Conservation (phyloP, 805 yeast species). For the Wickerhamomyces pijperi region DNA sequence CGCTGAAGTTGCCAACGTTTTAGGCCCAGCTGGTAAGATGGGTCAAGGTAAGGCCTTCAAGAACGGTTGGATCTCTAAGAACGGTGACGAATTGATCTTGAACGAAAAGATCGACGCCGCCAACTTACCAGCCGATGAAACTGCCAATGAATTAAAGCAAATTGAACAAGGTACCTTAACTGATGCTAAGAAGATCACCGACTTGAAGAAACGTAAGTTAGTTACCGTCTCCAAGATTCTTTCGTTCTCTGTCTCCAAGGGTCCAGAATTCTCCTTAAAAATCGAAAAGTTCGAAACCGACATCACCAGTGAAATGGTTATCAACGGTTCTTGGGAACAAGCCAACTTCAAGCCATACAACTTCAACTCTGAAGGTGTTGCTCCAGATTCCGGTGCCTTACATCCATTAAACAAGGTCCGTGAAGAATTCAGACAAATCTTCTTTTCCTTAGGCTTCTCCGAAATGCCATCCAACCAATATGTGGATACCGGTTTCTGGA, state of each 20-base stretch:
- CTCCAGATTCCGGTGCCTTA: conserved; percentile 81
- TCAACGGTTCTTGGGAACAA: conserved; percentile 69
- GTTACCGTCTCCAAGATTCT: conserved; percentile 58
- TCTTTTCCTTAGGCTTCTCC: conserved; percentile 95
- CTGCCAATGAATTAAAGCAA: conserved; percentile 50
- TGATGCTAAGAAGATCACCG: conserved; percentile 61
- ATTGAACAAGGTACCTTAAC: conserved; percentile 44
- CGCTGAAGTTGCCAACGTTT: conserved; percentile 55
- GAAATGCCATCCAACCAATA: conserved; percentile 99
- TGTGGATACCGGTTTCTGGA: conserved; percentile 98
- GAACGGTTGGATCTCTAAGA: conserved; percentile 90
- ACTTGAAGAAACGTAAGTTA: conserved; percentile 90
- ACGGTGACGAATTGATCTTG: conserved; percentile 67
- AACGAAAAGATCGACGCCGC: conserved; percentile 35
- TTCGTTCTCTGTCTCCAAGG: conserved; percentile 70
- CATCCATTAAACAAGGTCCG: conserved; percentile 96
- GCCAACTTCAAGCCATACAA: conserved; percentile 89
- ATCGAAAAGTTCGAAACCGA: conserved; percentile 84
- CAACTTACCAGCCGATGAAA: conserved; percentile 49
- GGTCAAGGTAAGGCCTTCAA: conserved; percentile 98
- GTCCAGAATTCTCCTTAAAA: conserved; percentile 72
- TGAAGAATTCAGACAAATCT: conserved; percentile 95
- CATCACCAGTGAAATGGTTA: conserved; percentile 86
- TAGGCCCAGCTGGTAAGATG: conserved; percentile 78
- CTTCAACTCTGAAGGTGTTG: conserved; percentile 88